Conservation (phyloP, 805 yeast species). For the Candida schatavii region DNA sequence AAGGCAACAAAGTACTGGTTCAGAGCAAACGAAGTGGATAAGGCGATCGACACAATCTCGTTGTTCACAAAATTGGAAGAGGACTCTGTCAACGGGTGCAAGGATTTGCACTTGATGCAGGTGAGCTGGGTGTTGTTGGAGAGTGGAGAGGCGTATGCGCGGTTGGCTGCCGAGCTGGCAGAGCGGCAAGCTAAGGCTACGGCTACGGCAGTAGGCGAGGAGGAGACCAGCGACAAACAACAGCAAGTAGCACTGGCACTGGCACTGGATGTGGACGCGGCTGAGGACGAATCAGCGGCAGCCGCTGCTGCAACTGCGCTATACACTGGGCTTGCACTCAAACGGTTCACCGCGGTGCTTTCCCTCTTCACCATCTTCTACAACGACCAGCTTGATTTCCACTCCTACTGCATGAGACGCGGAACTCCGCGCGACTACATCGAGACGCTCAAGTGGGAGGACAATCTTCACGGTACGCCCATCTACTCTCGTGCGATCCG, state of each 20-base stretch:
- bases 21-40: conserved; percentile 69
- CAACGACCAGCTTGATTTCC: conserved; percentile 92
- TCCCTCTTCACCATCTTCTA: conserved; percentile 68
- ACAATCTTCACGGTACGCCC: conserved; percentile 64
- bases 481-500: conserved; percentile 65
- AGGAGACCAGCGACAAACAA: conserved; percentile 19
- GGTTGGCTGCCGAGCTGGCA: conserved; percentile 44
- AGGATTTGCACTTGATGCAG: conserved; percentile 85
- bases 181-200: conserved; percentile 1
- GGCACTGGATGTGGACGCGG: conserved; percentile 25
- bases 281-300: conserved; percentile 8
- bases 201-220: conserved; percentile 8
- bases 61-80: conserved; percentile 80
- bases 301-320: conserved; percentile 40
- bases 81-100: conserved; percentile 75
- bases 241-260: too few species aligned
- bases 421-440: conserved; percentile 87
- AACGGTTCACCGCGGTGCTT: conserved; percentile 67
- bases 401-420: conserved; percentile 82
- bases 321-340: conserved; percentile 69
- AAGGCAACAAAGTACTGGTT: conserved; percentile 81
- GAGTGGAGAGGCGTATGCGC: conserved; percentile 76
- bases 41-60: conserved; percentile 71
- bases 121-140: conserved; percentile 87
- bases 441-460: conserved; percentile 80